These are phyloP conservation scores for Hordeum vulgare DNA, from an alignment of 176 grass and related monocot species.

Conservation along the genomic window MorexV3_pseudomolecules_assembly NC_058524.1:4687604-4688103, in stretches of 20 bases:
- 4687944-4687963: background rate
- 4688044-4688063: background rate
- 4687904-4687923: background rate
- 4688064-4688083: background rate
- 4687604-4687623: background rate
- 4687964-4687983: background rate
- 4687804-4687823: background rate
- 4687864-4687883: background rate
- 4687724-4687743: background rate
- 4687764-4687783: background rate
- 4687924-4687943: background rate
- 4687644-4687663: no score
- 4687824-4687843: background rate
- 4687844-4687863: background rate
- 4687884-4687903: background rate
- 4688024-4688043: background rate
- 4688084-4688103: rapidly evolving
- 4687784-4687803: rapidly evolving
- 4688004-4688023: background rate
- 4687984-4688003: background rate
- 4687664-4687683: background rate
- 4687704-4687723: background rate
- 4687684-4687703: rapidly evolving
- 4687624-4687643: background rate
- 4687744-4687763: background rate